Base-by-base conservation (phyloP, 495 filamentous ascomycete genomes). In the Penicillium chermesinum region DNA sequence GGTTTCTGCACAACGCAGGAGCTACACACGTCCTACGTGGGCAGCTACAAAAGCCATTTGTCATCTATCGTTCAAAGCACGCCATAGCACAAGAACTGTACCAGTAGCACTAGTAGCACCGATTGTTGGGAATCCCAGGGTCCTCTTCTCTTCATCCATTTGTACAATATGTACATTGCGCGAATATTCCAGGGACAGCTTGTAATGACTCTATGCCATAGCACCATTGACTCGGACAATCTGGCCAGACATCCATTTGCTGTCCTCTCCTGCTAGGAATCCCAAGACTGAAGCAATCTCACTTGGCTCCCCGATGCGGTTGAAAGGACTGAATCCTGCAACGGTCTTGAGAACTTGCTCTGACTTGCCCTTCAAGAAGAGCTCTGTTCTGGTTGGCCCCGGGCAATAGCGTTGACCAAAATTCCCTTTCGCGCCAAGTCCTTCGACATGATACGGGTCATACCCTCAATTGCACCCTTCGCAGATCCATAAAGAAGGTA, bases 381-480 rank as follows among this genome's bases (percentile, higher is more conserved):
- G 60, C n/a, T 86, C 83, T 1, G 84, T 86, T 4, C 59, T 79
- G 0, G 79, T 85, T 5, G 83, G 83, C 0, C 83, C 85, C 0
- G 83, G 0, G 84, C 76, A 10, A 88, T 64, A 17, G 69, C 68
- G 58, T 88, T 88, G 17, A 87, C 85, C 12, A 64, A 61, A 49
- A 88, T 82, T 0, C 75, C 75, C 46, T 77, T 78, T 7, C 70
- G 61, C 4, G 71, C 83, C 34, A 88, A 72, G 38, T 85, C 82
- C 60, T 87, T 87, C 37, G 78, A 71, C 36, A 86, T 59, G 12
- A 79, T 69, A 6, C 83, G 74, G 0, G 76, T 74, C 71, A 88
- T 82, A 57, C 87, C 83, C 58, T 88, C 82, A 38, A 88, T 75
- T 4, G 85, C 81, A 41, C 83, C 85, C 54, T 88, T 88, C 44